phyloP scores from a whole-genome alignment of 345 rosid species.

The Physaria fendleri region DNA sequence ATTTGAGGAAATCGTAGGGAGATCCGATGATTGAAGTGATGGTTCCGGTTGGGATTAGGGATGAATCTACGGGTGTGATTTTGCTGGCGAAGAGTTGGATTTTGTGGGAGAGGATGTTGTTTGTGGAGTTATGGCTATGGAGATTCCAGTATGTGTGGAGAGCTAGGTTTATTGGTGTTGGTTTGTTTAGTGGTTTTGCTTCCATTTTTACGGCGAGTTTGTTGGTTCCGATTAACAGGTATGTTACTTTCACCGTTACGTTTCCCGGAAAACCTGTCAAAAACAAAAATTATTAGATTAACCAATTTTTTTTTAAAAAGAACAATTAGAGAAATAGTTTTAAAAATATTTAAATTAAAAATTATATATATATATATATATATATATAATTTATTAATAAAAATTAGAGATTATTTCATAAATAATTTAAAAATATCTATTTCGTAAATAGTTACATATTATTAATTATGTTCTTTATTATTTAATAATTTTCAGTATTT shows the following conservation, averaged over 20 bases:
- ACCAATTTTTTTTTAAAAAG: too few relatives aligned
- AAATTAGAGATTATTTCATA: too few relatives aligned
- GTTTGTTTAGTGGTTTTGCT: slow-evolving; percentile 46
- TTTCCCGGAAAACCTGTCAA: slow-evolving; percentile 68
- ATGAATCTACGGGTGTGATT: slow-evolving; percentile 72
- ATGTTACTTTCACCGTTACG: slow-evolving; percentile 52
- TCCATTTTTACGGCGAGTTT: slow-evolving; percentile 50
- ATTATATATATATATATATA: too few relatives aligned
- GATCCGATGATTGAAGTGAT: slow-evolving; percentile 39
- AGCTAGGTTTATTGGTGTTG: slow-evolving; percentile 74
- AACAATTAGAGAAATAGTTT: too few relatives aligned
- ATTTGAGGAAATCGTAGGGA: slow-evolving; percentile 55
- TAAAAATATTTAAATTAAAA: too few relatives aligned
- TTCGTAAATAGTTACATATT: too few relatives aligned
- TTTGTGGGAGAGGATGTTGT: slow-evolving; percentile 53
- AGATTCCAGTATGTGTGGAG: slow-evolving; percentile 87
- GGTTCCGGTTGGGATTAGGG: slow-evolving; percentile 77
- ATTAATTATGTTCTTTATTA: too few relatives aligned
- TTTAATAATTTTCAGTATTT: too few relatives aligned
- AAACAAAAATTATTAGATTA: background rate
- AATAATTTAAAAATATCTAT: too few relatives aligned
- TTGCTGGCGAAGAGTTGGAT: slow-evolving; percentile 43
- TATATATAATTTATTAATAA: too few relatives aligned
- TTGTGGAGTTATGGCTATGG: slow-evolving; percentile 59
- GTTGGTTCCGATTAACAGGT: slow-evolving; percentile 47